Percentiles rank a stretch among this genome's conserved stretches.
Conservation (phyloP, 139 green algal genomes). For the Pleodorina starrii region DNA sequence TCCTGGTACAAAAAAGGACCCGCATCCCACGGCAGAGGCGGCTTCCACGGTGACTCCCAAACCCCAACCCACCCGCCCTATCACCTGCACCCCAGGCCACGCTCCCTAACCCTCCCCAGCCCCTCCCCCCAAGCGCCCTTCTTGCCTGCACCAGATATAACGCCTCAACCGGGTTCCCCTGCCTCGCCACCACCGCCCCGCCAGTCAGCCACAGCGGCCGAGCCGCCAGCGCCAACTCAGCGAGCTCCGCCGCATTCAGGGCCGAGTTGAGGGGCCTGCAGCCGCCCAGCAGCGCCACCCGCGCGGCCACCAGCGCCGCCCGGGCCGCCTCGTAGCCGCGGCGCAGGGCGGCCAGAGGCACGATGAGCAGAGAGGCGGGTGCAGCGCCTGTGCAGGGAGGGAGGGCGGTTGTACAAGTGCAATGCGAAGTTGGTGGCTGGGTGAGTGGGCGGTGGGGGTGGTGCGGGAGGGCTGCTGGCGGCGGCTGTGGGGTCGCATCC, state of each 20-base stretch:
- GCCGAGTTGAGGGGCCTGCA: neutral
- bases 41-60: too few relatives aligned
- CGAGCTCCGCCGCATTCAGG: neutral
- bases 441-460: too few relatives aligned
- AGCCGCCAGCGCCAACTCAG: slow-evolving; percentile 21
- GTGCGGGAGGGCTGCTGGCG: too few relatives aligned
- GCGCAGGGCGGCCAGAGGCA: slow-evolving; percentile 7
- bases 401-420: too few relatives aligned
- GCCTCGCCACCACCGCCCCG: slow-evolving; percentile 36
- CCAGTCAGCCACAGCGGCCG: slow-evolving; percentile 6
- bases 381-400: neutral
- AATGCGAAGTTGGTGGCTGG: too few relatives aligned
- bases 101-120: too few relatives aligned
- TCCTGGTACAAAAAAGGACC: too few relatives aligned
- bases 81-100: too few relatives aligned
- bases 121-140: too few relatives aligned
- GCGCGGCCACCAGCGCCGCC: slow-evolving; percentile 4
- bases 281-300: neutral
- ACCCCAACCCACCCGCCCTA: too few relatives aligned
- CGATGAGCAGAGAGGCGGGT: neutral
- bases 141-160: slow-evolving; percentile 43
- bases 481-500: too few relatives aligned
- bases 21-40: too few relatives aligned
- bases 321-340: neutral
- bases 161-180: slow-evolving; percentile 7